Conservation (phyloP, 768 basidiomycete genomes). For the Russula vinacea region DNA sequence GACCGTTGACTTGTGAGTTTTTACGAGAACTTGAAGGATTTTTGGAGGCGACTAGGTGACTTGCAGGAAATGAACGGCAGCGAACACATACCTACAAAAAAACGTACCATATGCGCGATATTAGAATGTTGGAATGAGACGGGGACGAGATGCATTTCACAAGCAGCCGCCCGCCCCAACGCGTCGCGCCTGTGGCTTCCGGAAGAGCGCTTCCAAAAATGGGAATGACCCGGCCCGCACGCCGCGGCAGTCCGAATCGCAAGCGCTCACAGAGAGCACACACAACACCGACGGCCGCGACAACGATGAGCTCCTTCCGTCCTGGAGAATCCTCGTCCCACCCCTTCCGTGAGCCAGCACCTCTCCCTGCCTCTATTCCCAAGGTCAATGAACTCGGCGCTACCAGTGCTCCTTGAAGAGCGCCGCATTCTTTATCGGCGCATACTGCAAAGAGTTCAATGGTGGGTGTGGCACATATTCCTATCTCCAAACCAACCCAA, state of each 20-base stretch:
- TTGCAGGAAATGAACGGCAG: conserved; percentile 27
- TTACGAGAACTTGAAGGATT: conserved; percentile 64
- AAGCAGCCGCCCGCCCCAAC: not conserved
- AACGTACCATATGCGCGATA: conserved; percentile 20
- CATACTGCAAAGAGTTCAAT: conserved; percentile 94
- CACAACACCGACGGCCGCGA: conserved; percentile 23
- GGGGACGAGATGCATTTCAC: not conserved
- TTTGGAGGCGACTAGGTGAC: conserved; percentile 59
- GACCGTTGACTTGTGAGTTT: conserved; percentile 69
- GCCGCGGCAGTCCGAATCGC: not conserved
- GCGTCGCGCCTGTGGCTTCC: conserved; percentile 21
- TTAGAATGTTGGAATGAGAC: not conserved
- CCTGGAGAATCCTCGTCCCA: conserved; percentile 47
- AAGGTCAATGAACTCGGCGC: conserved; percentile 84
- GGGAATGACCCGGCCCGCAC: conserved; percentile 1
- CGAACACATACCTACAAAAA: not conserved
- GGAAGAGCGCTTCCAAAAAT: not conserved
- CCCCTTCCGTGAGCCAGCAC: conserved; percentile 62
- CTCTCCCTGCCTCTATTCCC: conserved; percentile 63
- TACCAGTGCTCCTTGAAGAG: conserved; percentile 91
- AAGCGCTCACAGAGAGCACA: not conserved
- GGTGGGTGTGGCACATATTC: conserved; percentile 50
- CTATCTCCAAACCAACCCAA: not conserved
- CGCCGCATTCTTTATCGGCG: conserved; percentile 95
- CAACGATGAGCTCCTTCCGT: conserved; percentile 53